Conservation (phyloP, 768 basidiomycete species). For the Tricholoma flavovirens region DNA sequence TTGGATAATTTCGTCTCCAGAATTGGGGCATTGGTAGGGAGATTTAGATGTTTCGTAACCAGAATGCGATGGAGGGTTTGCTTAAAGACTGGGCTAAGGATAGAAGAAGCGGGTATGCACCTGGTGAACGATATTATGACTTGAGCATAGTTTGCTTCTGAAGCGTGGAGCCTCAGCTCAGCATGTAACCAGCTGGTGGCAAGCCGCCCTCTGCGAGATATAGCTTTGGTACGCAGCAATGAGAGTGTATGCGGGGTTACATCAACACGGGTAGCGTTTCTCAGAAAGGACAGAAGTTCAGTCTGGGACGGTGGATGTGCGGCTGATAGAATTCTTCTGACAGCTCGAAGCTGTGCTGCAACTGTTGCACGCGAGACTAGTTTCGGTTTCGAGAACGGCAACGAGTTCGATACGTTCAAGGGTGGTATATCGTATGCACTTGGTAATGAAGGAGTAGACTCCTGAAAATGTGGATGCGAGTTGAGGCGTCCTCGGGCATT, state of each 20-base stretch:
- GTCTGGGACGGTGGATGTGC: neutral
- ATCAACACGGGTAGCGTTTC: slow-evolving; percentile 4
- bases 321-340: slow-evolving; percentile 2
- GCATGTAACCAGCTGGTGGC: slow-evolving; percentile 9
- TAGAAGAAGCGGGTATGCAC: neutral
- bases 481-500: neutral
- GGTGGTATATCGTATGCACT: neutral
- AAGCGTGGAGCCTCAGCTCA: slow-evolving; percentile 5
- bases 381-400: neutral
- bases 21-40: neutral
- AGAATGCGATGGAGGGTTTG: slow-evolving; percentile 1
- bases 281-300: slow-evolving; percentile 4
- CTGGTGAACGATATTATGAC: slow-evolving; percentile 7
- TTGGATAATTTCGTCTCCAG: neutral
- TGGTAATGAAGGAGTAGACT: neutral
- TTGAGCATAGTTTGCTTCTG: slow-evolving; percentile 5
- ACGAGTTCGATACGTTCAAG: neutral
- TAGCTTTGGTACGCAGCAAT: slow-evolving; percentile 6
- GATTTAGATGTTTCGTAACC: neutral
- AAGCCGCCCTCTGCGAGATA: neutral
- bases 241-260: neutral
- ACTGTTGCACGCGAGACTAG: slow-evolving; percentile 2
- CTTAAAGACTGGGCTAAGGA: slow-evolving; percentile 5
- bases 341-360: slow-evolving; percentile 3
- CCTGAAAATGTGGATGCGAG: neutral